A percentile compares a stretch with the other conserved stretches of the same genome.
Conservation (phyloP, 2,329 filamentous ascomycete genomes). For the Diplodia scrobiculata region DNA sequence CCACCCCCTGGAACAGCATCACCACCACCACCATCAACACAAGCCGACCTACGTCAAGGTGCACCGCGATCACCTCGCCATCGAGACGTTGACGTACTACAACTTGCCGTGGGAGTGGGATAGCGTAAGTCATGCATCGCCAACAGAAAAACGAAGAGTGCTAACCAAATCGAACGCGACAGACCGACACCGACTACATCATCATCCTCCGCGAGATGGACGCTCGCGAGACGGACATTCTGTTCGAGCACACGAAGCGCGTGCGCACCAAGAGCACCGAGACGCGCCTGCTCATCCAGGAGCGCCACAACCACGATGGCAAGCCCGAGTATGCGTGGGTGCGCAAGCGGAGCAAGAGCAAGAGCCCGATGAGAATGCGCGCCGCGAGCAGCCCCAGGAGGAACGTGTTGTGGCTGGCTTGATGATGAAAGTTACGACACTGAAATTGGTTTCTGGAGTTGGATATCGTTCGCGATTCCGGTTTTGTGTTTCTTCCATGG, state of each 20-base stretch:
- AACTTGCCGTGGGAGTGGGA: constrained; percentile 54
- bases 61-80: constrained; percentile 49
- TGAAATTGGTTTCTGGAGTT: not conserved
- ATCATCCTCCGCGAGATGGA: constrained; percentile 55
- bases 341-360: constrained; percentile 32
- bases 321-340: constrained; percentile 53
- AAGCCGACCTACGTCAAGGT: constrained; percentile 53
- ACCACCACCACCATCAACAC: constrained; percentile 28
- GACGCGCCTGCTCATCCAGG: constrained; percentile 48
- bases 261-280: constrained; percentile 42
- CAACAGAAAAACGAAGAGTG: not conserved
- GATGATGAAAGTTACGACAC: not conserved
- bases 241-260: constrained; percentile 55
- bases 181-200: constrained; percentile 52
- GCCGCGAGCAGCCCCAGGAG: constrained; percentile 31
- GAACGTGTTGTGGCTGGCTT: not conserved
- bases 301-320: constrained; percentile 41
- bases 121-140: constrained; percentile 42
- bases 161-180: constrained; percentile 3
- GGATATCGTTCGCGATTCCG: not conserved
- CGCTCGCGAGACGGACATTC: constrained; percentile 51
- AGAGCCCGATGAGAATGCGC: constrained; percentile 21
- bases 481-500: not conserved
- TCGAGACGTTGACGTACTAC: constrained; percentile 54
- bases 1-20: constrained; percentile 30